Evolutionary conservation across 2,329 filamentous ascomycete genomes (phyloP), one percentile per base, ranked within the genome.

Genomic region (Aspergillus thermomutatus): DNA sequence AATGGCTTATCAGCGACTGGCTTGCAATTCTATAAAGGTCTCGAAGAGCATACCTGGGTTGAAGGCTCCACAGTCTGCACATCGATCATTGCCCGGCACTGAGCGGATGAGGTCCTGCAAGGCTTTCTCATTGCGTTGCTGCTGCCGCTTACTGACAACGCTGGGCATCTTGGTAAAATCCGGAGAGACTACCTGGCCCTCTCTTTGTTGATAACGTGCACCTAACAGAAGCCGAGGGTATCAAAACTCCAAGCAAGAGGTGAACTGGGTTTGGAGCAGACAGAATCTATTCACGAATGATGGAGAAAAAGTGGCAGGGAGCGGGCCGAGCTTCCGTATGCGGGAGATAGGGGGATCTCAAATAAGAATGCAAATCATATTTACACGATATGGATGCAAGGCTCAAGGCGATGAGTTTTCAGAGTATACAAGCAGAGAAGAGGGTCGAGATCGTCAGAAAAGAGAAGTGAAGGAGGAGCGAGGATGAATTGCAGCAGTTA

Each of bases 71-170:
- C 94, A 99, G 77, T 99, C 94, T 62, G 94, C 94, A 79, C 94
- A 99, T 69, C 86, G 81, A 72, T 94, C 92, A 79, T 99, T 99
- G 57, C 94, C 94, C 8, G 92, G 85, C 9, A 96, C 82, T 40
- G 81, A 86, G 64, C 89, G 89, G 64, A 97, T 88, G 61, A 99
- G 84, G 49, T 97, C 93, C 71, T 97, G 91, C 64, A 99, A 82
- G 55, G 86, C 81, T 72, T 91, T 91, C 80, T 99, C 94, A 76
- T 99, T 97, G 77, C 94, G 92, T 81, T 90, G 91, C 83, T 97
- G 93, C 80, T 97, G 91, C 77, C 94, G 91, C 83, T 97, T 99
- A 82, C 88, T 96, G 74, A 95, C 81, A 47, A 86, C 82, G 54
- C 84, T 82, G 55, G 90, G 83, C 90, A 92, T 94, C 56, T 45